Conservation (phyloP, 2,329 filamentous ascomycete genomes). For the Trichoderma pleuroti region DNA sequence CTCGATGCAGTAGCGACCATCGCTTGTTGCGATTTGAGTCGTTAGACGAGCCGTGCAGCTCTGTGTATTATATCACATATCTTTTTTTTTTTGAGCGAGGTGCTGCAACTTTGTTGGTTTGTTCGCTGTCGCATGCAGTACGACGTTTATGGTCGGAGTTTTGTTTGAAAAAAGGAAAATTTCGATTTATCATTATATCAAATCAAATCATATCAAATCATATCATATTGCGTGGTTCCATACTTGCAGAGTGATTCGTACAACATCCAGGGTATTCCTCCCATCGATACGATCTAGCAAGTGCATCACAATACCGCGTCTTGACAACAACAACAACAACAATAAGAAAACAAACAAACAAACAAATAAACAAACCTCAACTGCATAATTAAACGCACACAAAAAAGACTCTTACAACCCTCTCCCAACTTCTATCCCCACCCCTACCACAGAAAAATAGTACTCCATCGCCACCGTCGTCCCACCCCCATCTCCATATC, state of each 20-base stretch:
- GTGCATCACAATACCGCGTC: neutral
- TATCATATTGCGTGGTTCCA: neutral
- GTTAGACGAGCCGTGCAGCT: neutral
- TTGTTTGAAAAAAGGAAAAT: neutral
- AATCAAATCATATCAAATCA: neutral
- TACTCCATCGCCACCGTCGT: neutral
- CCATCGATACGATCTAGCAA: neutral
- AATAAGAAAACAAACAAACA: neutral
- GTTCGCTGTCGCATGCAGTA: neutral
- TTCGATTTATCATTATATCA: neutral
- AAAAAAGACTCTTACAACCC: neutral
- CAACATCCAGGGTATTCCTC: neutral
- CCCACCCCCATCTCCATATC: neutral
- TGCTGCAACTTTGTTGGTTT: neutral
- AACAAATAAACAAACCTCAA: neutral
- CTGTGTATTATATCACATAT: conserved; percentile 6
- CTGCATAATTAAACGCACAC: neutral
- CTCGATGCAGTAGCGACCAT: neutral
- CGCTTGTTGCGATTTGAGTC: neutral
- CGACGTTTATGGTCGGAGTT: neutral
- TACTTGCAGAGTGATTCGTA: neutral
- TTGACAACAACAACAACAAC: neutral
- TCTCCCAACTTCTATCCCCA: neutral
- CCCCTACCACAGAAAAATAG: neutral
- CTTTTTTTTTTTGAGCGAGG: neutral